Percentiles rank a stretch among this genome's conserved stretches.
phyloP scores from a whole-genome alignment of 2,329 filamentous ascomycete species.

The Sclerotinia glacialis region DNA sequence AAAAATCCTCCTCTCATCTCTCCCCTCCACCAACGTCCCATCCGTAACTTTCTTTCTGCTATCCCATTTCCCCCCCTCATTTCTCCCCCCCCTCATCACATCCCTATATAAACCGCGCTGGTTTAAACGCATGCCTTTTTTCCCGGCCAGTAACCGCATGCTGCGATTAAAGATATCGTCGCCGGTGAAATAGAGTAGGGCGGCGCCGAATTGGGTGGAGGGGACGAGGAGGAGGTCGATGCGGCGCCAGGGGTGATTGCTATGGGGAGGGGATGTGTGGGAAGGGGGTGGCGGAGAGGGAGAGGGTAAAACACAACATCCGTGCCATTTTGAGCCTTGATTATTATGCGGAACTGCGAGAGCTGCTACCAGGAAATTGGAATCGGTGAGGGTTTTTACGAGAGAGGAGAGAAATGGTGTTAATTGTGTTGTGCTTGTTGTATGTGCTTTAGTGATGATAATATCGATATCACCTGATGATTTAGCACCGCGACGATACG shows the following conservation, averaged over 20 bases:
- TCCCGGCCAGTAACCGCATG: slow-evolving; percentile 73
- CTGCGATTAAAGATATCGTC: slow-evolving; percentile 94
- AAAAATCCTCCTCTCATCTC: slow-evolving; percentile 77
- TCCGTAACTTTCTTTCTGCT: slow-evolving; percentile 60
- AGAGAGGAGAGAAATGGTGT: slow-evolving; percentile 61
- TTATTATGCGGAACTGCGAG: slow-evolving; percentile 55
- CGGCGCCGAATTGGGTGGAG: slow-evolving; percentile 73
- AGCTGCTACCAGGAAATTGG: slow-evolving; percentile 65
- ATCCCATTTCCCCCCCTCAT: slow-evolving; percentile 44
- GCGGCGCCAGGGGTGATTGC: slow-evolving; percentile 61
- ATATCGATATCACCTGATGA: slow-evolving; percentile 81
- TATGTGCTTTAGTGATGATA: slow-evolving; percentile 69
- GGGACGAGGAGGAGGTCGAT: slow-evolving; percentile 86
- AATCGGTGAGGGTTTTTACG: slow-evolving; percentile 56
- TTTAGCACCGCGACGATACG: slow-evolving; percentile 75
- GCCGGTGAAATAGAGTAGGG: slow-evolving; percentile 91
- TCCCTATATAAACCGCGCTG: slow-evolving; percentile 76
- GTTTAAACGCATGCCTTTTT: slow-evolving; percentile 80
- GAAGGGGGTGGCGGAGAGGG: slow-evolving; percentile 41
- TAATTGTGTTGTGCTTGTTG: slow-evolving; percentile 54
- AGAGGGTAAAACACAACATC: slow-evolving; percentile 69
- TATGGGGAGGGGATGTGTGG: slow-evolving; percentile 28
- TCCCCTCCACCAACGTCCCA: slow-evolving; percentile 70
- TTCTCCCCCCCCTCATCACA: slow-evolving; percentile 55
- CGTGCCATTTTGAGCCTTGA: slow-evolving; percentile 79